Conservation (phyloP, 495 filamentous ascomycete genomes). For the Gamarada debralockiae region DNA sequence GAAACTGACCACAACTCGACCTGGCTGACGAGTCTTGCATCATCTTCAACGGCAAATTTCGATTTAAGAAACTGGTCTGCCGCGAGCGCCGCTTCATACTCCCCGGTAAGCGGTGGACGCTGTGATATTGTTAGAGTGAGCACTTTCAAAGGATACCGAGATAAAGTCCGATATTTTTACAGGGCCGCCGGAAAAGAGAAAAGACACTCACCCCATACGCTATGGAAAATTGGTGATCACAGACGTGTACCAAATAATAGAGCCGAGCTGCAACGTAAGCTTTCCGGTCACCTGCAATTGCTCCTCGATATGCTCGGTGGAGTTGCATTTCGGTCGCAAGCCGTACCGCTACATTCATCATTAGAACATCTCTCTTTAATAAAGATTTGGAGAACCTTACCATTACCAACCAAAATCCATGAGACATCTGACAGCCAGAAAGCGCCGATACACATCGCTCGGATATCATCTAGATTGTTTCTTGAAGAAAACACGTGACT, state of each 20-base stretch:
- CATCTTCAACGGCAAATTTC: slow-evolving; percentile 40
- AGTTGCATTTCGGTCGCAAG: slow-evolving; percentile 35
- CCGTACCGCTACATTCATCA: slow-evolving; percentile 23
- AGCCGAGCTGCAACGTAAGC: slow-evolving; percentile 36
- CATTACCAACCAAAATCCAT: slow-evolving; percentile 32
- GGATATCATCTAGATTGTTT: slow-evolving; percentile 31
- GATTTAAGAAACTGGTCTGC: slow-evolving; percentile 47
- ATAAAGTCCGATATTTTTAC: too few species aligned
- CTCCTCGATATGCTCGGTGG: slow-evolving; percentile 29
- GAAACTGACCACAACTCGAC: slow-evolving; percentile 54
- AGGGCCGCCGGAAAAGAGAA: too few species aligned
- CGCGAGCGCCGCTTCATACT: slow-evolving; percentile 47
- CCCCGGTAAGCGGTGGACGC: slow-evolving; percentile 36
- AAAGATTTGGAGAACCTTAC: too few species aligned
- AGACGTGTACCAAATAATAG: slow-evolving; percentile 35
- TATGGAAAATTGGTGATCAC: slow-evolving; percentile 38
- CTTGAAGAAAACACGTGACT: slow-evolving; percentile 30
- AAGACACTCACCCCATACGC: too few species aligned
- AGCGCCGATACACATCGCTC: slow-evolving; percentile 31
- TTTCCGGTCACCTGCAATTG: slow-evolving; percentile 21
- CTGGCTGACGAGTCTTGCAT: slow-evolving; percentile 50
- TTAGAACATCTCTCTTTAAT: too few species aligned
- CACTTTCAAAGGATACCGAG: too few species aligned
- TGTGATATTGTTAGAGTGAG: too few species aligned
- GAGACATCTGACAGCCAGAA: slow-evolving; percentile 33